Percentiles rank a stretch among this genome's conserved stretches.
Evolutionary conservation across 768 basidiomycete genomes (phyloP).

Genomic region (Daedalea quercina): DNA sequence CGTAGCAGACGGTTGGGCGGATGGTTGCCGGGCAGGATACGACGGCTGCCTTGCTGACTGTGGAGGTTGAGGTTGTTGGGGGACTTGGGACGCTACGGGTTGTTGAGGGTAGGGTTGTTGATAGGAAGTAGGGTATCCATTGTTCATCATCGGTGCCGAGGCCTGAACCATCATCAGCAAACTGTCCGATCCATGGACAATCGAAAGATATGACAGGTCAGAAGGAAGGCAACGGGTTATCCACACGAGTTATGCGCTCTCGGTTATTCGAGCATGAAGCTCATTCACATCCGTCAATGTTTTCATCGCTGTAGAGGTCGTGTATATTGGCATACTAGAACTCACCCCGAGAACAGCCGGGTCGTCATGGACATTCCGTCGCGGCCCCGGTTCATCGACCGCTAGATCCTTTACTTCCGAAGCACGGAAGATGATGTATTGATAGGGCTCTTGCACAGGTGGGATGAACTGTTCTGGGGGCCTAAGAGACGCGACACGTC

Average conservation of each 20-base stretch:
- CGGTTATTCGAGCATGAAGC: conserved; percentile 29
- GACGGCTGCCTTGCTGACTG: conserved; percentile 13
- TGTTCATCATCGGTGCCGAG: conserved; percentile 35
- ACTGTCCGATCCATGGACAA: not conserved
- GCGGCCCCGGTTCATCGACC: conserved; percentile 55
- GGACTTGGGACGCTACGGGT: conserved; percentile 7
- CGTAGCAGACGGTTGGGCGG: conserved; percentile 11
- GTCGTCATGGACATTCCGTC: conserved; percentile 71
- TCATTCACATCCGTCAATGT: conserved; percentile 40
- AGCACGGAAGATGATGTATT: conserved; percentile 88
- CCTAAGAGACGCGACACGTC: conserved; percentile 31
- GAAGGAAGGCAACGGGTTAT: conserved; percentile 61
- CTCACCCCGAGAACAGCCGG: conserved; percentile 78
- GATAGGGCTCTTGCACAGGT: conserved; percentile 76
- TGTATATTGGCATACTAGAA: conserved; percentile 14
- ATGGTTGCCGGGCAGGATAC: conserved; percentile 9
- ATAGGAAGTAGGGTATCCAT: conserved; percentile 15
- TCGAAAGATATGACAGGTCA: conserved; percentile 21
- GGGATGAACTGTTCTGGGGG: conserved; percentile 76
- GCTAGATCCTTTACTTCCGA: conserved; percentile 87
- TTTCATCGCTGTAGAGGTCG: conserved; percentile 28
- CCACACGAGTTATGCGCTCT: conserved; percentile 46
- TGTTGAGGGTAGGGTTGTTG: conserved; percentile 16
- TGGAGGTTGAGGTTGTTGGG: conserved; percentile 18
- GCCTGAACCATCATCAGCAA: conserved; percentile 28